Evolutionary conservation across 164 flowering plant genomes (phyloP).

Genomic region (Brasenia schreberi): DNA sequence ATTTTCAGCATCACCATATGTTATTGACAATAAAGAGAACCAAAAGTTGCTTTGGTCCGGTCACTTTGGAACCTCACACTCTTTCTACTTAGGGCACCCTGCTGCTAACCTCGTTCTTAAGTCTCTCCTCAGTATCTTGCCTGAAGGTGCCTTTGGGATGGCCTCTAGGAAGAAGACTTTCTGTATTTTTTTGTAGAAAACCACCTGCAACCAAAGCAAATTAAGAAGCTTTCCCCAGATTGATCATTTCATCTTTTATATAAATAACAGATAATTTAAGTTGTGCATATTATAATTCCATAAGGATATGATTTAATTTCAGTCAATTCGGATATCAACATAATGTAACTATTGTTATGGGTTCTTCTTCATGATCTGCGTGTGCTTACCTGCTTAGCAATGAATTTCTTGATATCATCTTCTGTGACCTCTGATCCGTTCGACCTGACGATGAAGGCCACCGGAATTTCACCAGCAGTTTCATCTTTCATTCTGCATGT

Average conservation of each 20-base stretch:
- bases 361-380: no score
- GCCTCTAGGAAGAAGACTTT: constrained; percentile 53
- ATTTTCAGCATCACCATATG: no score
- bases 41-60: no score
- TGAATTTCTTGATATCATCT: constrained; percentile 69
- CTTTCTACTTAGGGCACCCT: constrained; percentile 18
- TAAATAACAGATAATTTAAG: no score
- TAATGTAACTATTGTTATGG: no score
- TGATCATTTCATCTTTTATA: no score
- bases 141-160: constrained; percentile 70
- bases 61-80: no score
- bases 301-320: no score
- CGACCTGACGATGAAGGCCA: constrained; percentile 71
- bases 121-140: constrained; percentile 69
- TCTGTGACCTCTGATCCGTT: constrained; percentile 60
- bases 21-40: no score
- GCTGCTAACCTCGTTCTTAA: constrained; percentile 46
- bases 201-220: constrained; percentile 30
- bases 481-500: constrained; percentile 70
- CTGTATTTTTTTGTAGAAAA: constrained; percentile 60
- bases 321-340: no score
- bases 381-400: constrained; percentile 58
- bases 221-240: no score
- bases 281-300: no score
- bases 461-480: constrained; percentile 73